These are phyloP conservation scores for Phytomonas francai DNA, from an alignment of 208 protist genomes.

Conservation along the genomic window DNA sequence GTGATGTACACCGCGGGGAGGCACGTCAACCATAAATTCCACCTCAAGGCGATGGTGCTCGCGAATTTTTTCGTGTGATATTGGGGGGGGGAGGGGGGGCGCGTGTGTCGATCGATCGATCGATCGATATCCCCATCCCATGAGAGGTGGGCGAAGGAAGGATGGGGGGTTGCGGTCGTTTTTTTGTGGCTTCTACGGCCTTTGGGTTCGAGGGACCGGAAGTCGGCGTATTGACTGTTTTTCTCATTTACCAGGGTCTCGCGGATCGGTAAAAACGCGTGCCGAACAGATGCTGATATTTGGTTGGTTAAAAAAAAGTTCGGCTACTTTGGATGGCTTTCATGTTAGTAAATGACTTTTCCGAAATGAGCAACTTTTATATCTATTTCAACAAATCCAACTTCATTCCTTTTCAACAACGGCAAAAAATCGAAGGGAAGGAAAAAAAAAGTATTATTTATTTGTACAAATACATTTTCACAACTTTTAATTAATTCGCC, in stretches of 20 bases:
- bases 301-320: background rate
- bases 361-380: background rate
- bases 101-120: no score
- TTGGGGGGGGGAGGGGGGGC: background rate
- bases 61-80: slow-evolving; percentile 88
- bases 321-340: slow-evolving; percentile 12
- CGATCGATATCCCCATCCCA: no score
- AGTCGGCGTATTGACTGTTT: slow-evolving; percentile 4
- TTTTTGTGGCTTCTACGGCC: background rate
- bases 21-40: slow-evolving; percentile 90
- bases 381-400: slow-evolving; percentile 9
- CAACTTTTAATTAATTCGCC: background rate
- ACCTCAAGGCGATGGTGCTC: slow-evolving; percentile 87
- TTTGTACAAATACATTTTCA: background rate
- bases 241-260: background rate
- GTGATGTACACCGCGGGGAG: slow-evolving; percentile 89
- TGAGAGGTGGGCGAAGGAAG: no score
- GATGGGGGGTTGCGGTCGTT: no score
- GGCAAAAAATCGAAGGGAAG: background rate
- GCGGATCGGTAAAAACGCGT: background rate
- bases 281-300: background rate
- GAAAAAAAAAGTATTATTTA: background rate
- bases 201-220: no score
- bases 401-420: background rate
- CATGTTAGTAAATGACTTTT: background rate